Base-by-base conservation (phyloP, 768 basidiomycete species). In the Podaxis carcinomalis region DNA sequence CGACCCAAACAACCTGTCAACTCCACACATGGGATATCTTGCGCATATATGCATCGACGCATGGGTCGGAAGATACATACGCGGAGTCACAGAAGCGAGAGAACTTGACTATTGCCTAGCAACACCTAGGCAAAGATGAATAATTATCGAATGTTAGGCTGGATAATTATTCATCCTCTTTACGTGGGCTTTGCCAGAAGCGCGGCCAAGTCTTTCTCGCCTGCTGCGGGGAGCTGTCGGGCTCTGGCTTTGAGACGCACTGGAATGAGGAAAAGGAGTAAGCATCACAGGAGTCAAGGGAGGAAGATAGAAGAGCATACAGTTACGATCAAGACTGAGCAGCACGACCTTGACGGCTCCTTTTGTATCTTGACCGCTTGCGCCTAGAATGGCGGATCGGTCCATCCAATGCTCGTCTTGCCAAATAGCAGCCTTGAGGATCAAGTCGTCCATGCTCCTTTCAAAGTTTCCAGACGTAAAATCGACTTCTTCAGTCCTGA, bases 371-470 rank as follows among this genome's bases (percentile, higher is more conserved):
- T 69, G 73, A n/a, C 72, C 63, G 14, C 69, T 64, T 25, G 69
- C 71, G 62, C 82, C 83, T 54, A 98, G 80, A 70, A 96, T 76
- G 3, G 77, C 78, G 0, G 92, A 88, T 16, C 94, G 86, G 75
- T 96, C 92, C 36, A 88, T 77, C 87, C 94, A 98, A 69, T 98
- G 93, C 36, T 93, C 90, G 57, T 90, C 83, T 69, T 98, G 96
- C 92, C 94, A 98, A 53, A 91, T 82, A 16, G 93, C 95, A 37
- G 94, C 90, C 68, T 91, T 89, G 47, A 98, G 81, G 61, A 99
- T 97, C 56, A 95, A 79, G 68, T 98, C 96, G 68, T 98, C 97
- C 92, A 97, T 95, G 62, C 83, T 93, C 40, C 89, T 82, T 50
- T 90, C 89, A 67, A 76, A 59, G 69, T 77, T 65, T 19, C 75